phyloP scores from a whole-genome alignment of 371 early-diverging fungal genomes.

The Encephalitozoon hellem region DNA sequence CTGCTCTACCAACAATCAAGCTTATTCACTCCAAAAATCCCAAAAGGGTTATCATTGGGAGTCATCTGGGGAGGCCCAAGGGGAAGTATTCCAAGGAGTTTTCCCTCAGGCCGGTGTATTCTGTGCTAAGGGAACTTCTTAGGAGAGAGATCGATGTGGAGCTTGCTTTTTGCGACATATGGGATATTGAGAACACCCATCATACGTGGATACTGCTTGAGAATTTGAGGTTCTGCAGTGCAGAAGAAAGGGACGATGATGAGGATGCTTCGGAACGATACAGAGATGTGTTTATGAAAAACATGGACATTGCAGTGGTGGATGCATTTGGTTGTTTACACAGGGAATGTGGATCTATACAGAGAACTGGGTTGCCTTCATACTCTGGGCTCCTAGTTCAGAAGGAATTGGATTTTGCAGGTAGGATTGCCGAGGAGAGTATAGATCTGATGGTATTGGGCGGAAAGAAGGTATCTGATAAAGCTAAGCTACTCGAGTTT shows the following conservation, averaged over 20 bases:
- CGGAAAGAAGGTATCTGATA: conserved; percentile 94
- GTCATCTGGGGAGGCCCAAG: conserved; percentile 93
- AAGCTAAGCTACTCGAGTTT: conserved; percentile 81
- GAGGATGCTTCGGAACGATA: conserved; percentile 50
- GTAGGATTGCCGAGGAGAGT: conserved; percentile 1
- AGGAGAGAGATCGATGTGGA: background rate
- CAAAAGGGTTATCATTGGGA: conserved; percentile 72
- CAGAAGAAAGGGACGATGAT: conserved; percentile 74
- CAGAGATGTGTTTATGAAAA: conserved; percentile 73
- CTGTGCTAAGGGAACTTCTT: conserved; percentile 53
- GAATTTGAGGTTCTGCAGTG: conserved; percentile 91
- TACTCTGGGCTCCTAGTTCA: conserved; percentile 93
- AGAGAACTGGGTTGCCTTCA: conserved; percentile 67
- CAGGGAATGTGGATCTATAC: conserved; percentile 84
- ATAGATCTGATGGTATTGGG: conserved; percentile 91
- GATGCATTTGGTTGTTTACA: conserved; percentile 98
- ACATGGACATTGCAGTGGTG: conserved; percentile 90
- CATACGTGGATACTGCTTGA: conserved; percentile 70
- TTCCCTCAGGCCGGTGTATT: conserved; percentile 62
- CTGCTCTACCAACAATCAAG: conserved; percentile 84
- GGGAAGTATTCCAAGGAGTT: conserved; percentile 61
- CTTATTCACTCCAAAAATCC: conserved; percentile 62
- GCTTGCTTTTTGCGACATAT: background rate
- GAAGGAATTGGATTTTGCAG: conserved; percentile 77
- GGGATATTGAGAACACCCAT: background rate